Percentiles rank a stretch among this genome's conserved stretches.
Conservation (phyloP, 2,329 filamentous ascomycete genomes). For the Metarhizium guizhouense region DNA sequence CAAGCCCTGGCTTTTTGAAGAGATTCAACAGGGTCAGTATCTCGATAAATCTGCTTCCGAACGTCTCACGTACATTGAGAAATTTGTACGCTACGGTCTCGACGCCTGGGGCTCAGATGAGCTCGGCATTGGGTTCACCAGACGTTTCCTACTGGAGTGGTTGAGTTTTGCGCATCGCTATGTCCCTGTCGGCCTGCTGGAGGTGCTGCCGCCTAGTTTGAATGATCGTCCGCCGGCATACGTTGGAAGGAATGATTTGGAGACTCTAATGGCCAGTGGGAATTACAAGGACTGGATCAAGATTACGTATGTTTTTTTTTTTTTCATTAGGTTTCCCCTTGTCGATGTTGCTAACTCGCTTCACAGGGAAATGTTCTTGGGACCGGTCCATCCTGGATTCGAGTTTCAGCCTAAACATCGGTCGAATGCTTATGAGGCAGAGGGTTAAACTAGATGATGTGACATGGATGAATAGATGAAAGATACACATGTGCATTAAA, state of each 20-base stretch:
- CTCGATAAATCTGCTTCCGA: conserved; percentile 90
- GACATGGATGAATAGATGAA: not conserved
- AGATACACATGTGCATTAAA: not conserved
- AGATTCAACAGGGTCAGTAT: conserved; percentile 86
- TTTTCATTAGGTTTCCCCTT: not conserved
- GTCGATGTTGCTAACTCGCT: conserved; percentile 8
- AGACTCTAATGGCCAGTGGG: conserved; percentile 82
- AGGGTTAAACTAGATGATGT: conserved; percentile 38
- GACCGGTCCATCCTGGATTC: conserved; percentile 82
- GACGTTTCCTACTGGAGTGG: conserved; percentile 91
- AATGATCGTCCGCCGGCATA: conserved; percentile 85
- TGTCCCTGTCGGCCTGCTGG: conserved; percentile 79
- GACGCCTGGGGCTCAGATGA: conserved; percentile 96
- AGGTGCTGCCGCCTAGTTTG: conserved; percentile 77
- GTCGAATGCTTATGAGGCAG: conserved; percentile 79
- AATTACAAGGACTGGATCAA: conserved; percentile 99
- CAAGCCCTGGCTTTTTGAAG: conserved; percentile 98
- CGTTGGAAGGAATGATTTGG: conserved; percentile 76
- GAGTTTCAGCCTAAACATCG: conserved; percentile 97
- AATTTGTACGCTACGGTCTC: conserved; percentile 82
- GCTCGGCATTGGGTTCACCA: conserved; percentile 80
- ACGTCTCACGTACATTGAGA: conserved; percentile 76
- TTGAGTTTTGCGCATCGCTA: conserved; percentile 90
- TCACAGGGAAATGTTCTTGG: conserved; percentile 89
- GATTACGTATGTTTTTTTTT: conserved; percentile 61